These are phyloP conservation scores for Phytophthora melonis DNA, from an alignment of 352 stramenopile genomes.

Conservation along the genomic window DNA sequence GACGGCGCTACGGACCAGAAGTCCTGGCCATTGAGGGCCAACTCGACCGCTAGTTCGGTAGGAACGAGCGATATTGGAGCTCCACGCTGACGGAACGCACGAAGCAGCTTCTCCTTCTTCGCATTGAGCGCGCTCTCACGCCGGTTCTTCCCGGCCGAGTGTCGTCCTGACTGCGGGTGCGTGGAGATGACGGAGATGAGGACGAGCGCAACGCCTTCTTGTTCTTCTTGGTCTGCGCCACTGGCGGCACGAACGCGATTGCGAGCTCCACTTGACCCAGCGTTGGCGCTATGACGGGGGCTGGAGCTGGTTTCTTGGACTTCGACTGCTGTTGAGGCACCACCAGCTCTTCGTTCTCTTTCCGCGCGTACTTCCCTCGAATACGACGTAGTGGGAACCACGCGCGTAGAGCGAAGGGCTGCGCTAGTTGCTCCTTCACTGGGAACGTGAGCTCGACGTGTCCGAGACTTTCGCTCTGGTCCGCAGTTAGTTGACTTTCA, in stretches of 20 bases:
- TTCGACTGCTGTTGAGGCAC: conserved; percentile 12
- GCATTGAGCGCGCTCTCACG: conserved; percentile 22
- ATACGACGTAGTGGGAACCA: conserved; percentile 64
- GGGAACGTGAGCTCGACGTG: conserved; percentile 60
- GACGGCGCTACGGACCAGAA: conserved; percentile 61
- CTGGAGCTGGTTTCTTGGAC: conserved; percentile 17
- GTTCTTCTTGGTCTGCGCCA: conserved; percentile 21
- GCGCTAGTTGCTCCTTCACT: conserved; percentile 15
- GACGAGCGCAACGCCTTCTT: conserved; percentile 51
- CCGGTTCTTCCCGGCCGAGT: conserved; percentile 1
- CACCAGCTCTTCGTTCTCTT: conserved; percentile 26
- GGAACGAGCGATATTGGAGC: conserved; percentile 44
- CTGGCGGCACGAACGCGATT: conserved; percentile 52
- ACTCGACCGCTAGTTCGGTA: conserved; percentile 60
- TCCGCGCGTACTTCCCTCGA: conserved; percentile 33
- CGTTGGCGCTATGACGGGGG: background rate
- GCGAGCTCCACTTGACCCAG: conserved; percentile 68
- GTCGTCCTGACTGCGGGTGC: conserved; percentile 20
- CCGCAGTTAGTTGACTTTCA: conserved; percentile 72
- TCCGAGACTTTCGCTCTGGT: conserved; percentile 75
- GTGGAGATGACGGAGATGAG: conserved; percentile 61
- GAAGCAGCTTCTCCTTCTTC: conserved; percentile 63
- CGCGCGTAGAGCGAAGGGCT: conserved; percentile 52
- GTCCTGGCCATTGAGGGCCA: conserved; percentile 75
- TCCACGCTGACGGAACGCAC: conserved; percentile 51